phyloP scores from a whole-genome alignment of 345 rosid genomes.

The Gossypium bickii region DNA sequence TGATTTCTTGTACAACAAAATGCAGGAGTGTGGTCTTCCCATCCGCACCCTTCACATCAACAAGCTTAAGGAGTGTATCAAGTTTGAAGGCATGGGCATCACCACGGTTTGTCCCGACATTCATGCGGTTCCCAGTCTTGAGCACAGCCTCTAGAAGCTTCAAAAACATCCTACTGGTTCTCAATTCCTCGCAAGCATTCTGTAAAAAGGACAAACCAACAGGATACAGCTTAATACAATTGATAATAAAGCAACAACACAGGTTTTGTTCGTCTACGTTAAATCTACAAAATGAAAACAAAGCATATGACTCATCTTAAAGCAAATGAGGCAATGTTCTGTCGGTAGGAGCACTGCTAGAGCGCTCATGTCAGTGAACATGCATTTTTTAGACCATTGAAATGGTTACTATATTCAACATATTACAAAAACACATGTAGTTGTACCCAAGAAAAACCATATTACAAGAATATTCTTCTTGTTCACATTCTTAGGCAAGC shows the following conservation, averaged over 20 bases:
- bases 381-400: not conserved
- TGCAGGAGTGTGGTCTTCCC: constrained; percentile 96
- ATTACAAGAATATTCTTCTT: not conserved
- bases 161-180: constrained; percentile 84
- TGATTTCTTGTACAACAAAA: constrained; percentile 95
- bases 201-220: constrained; percentile 25
- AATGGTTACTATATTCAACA: not conserved
- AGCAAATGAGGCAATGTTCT: not conserved
- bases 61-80: constrained; percentile 93
- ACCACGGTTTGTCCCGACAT: constrained; percentile 95
- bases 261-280: constrained; percentile 1
- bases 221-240: not conserved
- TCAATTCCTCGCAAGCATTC: constrained; percentile 94
- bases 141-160: constrained; percentile 94
- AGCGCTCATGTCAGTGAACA: not conserved
- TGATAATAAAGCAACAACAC: constrained; percentile 2
- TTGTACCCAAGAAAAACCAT: too few species aligned
- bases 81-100: constrained; percentile 99
- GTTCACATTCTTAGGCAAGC: not conserved
- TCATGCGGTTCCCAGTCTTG: constrained; percentile 99
- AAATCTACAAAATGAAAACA: not conserved
- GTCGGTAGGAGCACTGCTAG: not conserved
- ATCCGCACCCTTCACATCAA: constrained; percentile 90
- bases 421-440: not conserved
- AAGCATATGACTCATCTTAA: not conserved